Evolutionary conservation across 805 yeast species (phyloP).

Genomic region (Pichia occidentalis): DNA sequence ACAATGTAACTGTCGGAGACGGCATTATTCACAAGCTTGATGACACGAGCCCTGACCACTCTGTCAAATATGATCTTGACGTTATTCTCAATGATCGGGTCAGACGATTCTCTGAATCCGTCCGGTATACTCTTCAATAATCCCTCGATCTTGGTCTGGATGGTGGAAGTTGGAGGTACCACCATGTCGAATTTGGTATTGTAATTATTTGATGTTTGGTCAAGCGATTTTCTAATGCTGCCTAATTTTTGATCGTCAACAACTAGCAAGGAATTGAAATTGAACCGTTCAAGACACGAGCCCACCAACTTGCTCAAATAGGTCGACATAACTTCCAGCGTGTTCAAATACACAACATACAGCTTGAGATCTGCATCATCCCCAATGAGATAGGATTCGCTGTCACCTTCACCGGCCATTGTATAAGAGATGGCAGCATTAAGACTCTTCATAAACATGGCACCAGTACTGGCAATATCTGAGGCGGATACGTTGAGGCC

Average conservation of each 20-base stretch:
- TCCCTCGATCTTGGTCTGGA: slow-evolving; percentile 5
- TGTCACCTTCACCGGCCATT: slow-evolving; percentile 37
- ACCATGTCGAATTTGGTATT: slow-evolving; percentile 17
- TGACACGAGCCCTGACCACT: slow-evolving; percentile 31
- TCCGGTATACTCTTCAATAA: slow-evolving; percentile 7
- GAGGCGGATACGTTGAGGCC: slow-evolving; percentile 30
- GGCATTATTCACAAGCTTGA: slow-evolving; percentile 30
- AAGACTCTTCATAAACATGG: slow-evolving; percentile 35
- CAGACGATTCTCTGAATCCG: slow-evolving; percentile 10
- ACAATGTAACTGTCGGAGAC: slow-evolving; percentile 37
- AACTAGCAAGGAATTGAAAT: slow-evolving; percentile 25
- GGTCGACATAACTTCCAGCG: slow-evolving; percentile 55
- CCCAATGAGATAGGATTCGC: slow-evolving; percentile 17
- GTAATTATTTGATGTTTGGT: slow-evolving; percentile 8
- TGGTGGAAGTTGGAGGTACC: slow-evolving; percentile 13
- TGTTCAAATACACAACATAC: slow-evolving; percentile 65
- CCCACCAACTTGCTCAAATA: slow-evolving; percentile 49
- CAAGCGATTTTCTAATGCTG: slow-evolving; percentile 20
- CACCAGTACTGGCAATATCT: slow-evolving; percentile 21
- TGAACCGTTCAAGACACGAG: slow-evolving; percentile 30
- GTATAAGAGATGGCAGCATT: slow-evolving; percentile 31
- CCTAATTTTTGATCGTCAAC: slow-evolving; percentile 28
- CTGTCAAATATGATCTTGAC: slow-evolving; percentile 35
- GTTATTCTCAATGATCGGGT: slow-evolving; percentile 35
- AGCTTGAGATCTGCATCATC: slow-evolving; percentile 37